Conservation (phyloP, 345 rosid species). For the Sisymbrium irio region DNA sequence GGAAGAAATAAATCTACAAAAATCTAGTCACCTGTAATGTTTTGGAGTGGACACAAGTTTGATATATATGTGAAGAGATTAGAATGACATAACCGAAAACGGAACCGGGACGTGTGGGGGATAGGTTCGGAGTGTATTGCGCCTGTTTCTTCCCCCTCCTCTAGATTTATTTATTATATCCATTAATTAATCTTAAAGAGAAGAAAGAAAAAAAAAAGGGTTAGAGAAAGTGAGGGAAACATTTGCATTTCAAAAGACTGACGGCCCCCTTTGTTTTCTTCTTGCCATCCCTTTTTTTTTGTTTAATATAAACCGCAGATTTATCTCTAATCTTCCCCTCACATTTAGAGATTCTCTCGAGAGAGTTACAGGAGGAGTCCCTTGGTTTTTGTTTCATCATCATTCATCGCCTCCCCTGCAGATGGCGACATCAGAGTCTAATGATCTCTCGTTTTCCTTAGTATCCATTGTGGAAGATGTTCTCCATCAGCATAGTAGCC, state of each 20-base stretch:
- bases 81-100: too few relatives aligned
- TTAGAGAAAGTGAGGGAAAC: conserved; percentile 43
- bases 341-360: neutral
- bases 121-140: conserved; percentile 48
- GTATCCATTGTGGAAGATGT: conserved; percentile 77
- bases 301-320: conserved; percentile 29
- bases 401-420: neutral
- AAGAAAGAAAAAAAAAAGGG: conserved; percentile 34
- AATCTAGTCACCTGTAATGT: too few relatives aligned
- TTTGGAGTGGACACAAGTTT: too few relatives aligned
- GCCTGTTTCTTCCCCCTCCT: conserved; percentile 40
- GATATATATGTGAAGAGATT: too few relatives aligned
- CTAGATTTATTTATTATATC: conserved; percentile 1
- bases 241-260: conserved; percentile 23
- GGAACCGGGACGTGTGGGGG: conserved; percentile 53
- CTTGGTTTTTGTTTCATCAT: too few relatives aligned
- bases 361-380: too few relatives aligned
- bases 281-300: neutral
- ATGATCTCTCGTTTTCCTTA: conserved; percentile 44
- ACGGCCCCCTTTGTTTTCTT: neutral
- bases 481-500: conserved; percentile 55
- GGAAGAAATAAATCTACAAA: too few relatives aligned
- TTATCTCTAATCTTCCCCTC: conserved; percentile 13
- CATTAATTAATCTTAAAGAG: neutral
- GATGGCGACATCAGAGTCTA: conserved; percentile 56